Evolutionary conservation across 306 rosid genomes (phyloP).

Genomic region (Cicer yamashitae): DNA sequence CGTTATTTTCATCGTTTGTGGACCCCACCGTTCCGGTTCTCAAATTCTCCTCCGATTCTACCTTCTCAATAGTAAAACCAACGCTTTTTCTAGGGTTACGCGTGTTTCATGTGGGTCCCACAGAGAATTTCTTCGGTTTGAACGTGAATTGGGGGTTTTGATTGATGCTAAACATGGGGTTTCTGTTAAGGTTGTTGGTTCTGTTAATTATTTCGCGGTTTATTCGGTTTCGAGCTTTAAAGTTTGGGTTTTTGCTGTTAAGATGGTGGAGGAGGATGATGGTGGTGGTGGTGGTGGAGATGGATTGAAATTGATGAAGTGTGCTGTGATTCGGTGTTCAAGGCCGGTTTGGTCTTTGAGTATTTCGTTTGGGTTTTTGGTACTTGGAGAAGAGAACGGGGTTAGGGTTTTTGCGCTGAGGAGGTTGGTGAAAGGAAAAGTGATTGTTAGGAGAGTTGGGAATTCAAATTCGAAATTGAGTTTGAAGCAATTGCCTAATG

Average conservation of each 20-base stretch:
- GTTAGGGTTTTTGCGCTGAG: conserved; percentile 73
- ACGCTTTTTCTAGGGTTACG: conserved; percentile 48
- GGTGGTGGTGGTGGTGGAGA: conserved; percentile 23
- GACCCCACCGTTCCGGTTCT: conserved; percentile 68
- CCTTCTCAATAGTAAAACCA: conserved; percentile 41
- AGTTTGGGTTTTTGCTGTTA: conserved; percentile 71
- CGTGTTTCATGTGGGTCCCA: conserved; percentile 56
- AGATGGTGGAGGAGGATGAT: not conserved
- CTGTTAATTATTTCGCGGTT: conserved; percentile 78
- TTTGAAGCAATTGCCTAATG: conserved; percentile 55
- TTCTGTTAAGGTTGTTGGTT: conserved; percentile 66
- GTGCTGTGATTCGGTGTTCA: conserved; percentile 75
- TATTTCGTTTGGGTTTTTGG: conserved; percentile 65
- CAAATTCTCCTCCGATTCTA: conserved; percentile 73
- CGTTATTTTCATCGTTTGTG: conserved; percentile 65
- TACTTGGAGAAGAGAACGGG: conserved; percentile 81
- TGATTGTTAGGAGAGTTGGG: conserved; percentile 47
- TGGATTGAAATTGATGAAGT: conserved; percentile 75
- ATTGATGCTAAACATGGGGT: conserved; percentile 68
- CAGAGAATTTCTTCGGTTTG: conserved; percentile 51
- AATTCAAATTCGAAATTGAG: conserved; percentile 38
- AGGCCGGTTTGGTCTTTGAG: conserved; percentile 70
- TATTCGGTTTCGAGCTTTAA: conserved; percentile 61
- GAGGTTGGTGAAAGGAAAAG: conserved; percentile 59
- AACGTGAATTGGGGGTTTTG: conserved; percentile 64